phyloP scores from a whole-genome alignment of 805 yeast genomes.

The Candida incommunis region DNA sequence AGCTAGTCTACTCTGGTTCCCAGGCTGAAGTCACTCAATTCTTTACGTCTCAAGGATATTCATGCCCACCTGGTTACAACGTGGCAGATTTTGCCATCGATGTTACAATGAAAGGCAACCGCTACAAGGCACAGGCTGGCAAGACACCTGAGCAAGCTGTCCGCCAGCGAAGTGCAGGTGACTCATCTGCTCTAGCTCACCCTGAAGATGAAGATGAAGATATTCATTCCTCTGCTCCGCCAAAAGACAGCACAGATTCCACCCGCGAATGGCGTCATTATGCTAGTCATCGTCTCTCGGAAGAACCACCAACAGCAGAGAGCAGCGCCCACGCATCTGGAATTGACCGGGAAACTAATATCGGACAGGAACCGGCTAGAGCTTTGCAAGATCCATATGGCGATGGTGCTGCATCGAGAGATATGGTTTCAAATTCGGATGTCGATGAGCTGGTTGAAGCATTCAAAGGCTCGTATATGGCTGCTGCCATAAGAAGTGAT shows the following conservation, averaged over 20 bases:
- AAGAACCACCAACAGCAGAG: background rate
- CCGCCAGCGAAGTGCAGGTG: background rate
- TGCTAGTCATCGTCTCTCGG: conserved; percentile 46
- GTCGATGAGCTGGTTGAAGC: conserved; percentile 18
- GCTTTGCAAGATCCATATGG: background rate
- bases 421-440: background rate
- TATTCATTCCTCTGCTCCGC: background rate
- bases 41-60: conserved; percentile 59
- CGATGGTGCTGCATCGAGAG: background rate
- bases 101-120: conserved; percentile 51
- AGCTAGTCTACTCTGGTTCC: conserved; percentile 78
- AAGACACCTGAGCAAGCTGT: background rate
- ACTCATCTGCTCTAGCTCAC: background rate
- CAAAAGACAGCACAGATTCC: conserved; percentile 27
- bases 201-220: background rate
- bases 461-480: conserved; percentile 15
- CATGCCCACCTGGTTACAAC: conserved; percentile 81
- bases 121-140: background rate
- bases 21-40: conserved; percentile 61
- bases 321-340: background rate
- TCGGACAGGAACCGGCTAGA: background rate
- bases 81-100: conserved; percentile 90
- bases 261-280: conserved; percentile 80
- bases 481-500: conserved; percentile 11
- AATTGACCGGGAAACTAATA: background rate